Evolutionary conservation across 1,284 basidiomycete species (phyloP).

Genomic region (Ganoderma resinaceum): DNA sequence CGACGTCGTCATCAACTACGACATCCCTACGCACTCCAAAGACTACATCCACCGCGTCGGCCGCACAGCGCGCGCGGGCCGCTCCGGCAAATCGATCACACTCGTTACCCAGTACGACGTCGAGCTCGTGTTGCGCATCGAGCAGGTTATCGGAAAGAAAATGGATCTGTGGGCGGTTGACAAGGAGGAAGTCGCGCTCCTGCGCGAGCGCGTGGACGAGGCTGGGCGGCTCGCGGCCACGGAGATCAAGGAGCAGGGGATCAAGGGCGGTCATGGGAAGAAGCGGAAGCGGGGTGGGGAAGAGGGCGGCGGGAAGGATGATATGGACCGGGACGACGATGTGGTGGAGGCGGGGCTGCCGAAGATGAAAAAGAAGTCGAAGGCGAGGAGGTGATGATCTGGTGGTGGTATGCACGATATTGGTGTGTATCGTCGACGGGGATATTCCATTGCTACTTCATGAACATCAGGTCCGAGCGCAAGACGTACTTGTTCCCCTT

Average conservation of each 20-base stretch:
- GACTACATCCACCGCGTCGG: constrained; percentile 99
- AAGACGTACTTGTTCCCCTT: constrained; percentile 81
- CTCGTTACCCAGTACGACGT: constrained; percentile 99
- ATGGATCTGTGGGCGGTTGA: constrained; percentile 93
- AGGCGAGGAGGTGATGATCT: constrained; percentile 35
- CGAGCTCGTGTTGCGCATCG: constrained; percentile 95
- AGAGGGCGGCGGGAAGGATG: constrained; percentile 62
- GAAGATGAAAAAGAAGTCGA: constrained; percentile 45
- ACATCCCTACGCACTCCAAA: constrained; percentile 98
- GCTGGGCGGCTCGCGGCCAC: constrained; percentile 85
- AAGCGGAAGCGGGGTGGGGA: constrained; percentile 54
- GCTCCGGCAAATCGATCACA: constrained; percentile 95
- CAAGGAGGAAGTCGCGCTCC: constrained; percentile 88
- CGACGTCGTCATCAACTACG: constrained; percentile 98
- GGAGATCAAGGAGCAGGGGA: constrained; percentile 77
- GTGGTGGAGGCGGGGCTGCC: constrained; percentile 85
- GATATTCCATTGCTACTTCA: constrained; percentile 37
- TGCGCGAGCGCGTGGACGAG: constrained; percentile 91
- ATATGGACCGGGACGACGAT: constrained; percentile 88
- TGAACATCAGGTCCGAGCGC: constrained; percentile 80
- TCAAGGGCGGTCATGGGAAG: constrained; percentile 54
- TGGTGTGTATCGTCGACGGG: constrained; percentile 3
- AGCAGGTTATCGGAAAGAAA: constrained; percentile 91
- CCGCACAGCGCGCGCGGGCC: constrained; percentile 95
- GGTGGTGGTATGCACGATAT: neutral